Base-by-base conservation (phyloP, 768 basidiomycete species). In the Hypholoma fasciculare region DNA sequence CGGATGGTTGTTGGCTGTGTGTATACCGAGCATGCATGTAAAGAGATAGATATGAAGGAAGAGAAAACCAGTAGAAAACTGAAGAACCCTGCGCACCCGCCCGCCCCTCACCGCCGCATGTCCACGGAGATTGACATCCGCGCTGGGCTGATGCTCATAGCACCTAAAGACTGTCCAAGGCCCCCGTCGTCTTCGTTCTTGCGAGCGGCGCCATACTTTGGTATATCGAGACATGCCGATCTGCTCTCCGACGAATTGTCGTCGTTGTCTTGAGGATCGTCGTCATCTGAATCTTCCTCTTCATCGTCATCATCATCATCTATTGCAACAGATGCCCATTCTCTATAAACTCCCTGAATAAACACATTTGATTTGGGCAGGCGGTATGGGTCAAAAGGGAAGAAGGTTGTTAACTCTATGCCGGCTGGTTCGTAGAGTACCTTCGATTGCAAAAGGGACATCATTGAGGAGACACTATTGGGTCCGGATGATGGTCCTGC, bases 371-470 rank as follows among this genome's bases (percentile, higher is more conserved):
- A 94, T 57, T 85, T 81, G 0, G 93, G 90, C 4, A 99, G 85
- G 58, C 88, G 90, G 77, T 94, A 98, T 2, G 97, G 97, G 71
- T 99, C 97, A 69, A 99, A 99, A 0, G 97, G 97, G 78, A 99
- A 99, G 78, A 98, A 98, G 11, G 88, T 86, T 68, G 94, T 94
- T 55, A 98, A 79, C 59, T 96, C 94, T 8, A 82, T 77, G 51
- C 83, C 83, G 58, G 78, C 63, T n/a, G 65, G 60, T 49, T 63
- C 60, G 38, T 57, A 61, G n/a, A 62, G 53, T 14, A 66, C 34
- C 43, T 62, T 65, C 4, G 64, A 46, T 20, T 63, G 55, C 9
- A 59, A 36, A 19, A 63, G 23, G 11, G 61, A 50, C 49, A 61
- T 36, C 19, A 60, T 55, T 5, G 58, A 52, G 1, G 55, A 40